Percentiles rank a stretch among this genome's conserved stretches.
These are phyloP conservation scores for Wolfiporia cocos DNA, from an alignment of 1,284 basidiomycete genomes.

Conservation along the genomic window DNA sequence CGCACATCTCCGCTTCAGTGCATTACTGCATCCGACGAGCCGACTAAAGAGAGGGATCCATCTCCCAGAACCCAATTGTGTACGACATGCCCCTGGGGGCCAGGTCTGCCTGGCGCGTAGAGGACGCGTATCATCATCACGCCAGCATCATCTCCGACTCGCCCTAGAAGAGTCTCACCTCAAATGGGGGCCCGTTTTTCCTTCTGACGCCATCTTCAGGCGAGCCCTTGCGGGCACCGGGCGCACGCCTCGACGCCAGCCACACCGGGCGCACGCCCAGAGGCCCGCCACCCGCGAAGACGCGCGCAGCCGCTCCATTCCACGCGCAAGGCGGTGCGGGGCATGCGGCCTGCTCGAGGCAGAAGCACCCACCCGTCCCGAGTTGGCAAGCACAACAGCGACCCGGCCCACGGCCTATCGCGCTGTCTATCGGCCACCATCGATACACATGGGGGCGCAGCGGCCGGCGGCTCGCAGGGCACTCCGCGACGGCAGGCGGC, in stretches of 20 bases:
- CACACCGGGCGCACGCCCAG: background rate
- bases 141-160: too few relatives aligned
- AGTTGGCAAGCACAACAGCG: slow-evolving; percentile 1
- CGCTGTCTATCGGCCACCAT: slow-evolving; percentile 9
- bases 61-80: too few relatives aligned
- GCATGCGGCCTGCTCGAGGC: slow-evolving; percentile 10
- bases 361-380: slow-evolving; percentile 5
- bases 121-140: too few relatives aligned
- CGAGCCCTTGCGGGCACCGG: slow-evolving; percentile 1
- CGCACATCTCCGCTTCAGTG: too few relatives aligned
- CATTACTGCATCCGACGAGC: too few relatives aligned
- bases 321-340: slow-evolving; percentile 6
- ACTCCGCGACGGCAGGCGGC: background rate
- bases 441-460: slow-evolving; percentile 7
- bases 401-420: slow-evolving; percentile 6
- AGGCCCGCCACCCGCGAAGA: background rate
- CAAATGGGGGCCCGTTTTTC: too few relatives aligned
- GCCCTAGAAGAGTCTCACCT: too few relatives aligned
- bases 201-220: too few relatives aligned
- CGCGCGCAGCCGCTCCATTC: background rate
- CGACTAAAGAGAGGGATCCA: too few relatives aligned
- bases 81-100: too few relatives aligned
- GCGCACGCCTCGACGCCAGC: too few relatives aligned
- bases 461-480: background rate
- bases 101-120: too few relatives aligned